A percentile compares a stretch with the other conserved stretches of the same genome.
Conservation (phyloP, 83 land plant genomes). For the Picea abies region DNA sequence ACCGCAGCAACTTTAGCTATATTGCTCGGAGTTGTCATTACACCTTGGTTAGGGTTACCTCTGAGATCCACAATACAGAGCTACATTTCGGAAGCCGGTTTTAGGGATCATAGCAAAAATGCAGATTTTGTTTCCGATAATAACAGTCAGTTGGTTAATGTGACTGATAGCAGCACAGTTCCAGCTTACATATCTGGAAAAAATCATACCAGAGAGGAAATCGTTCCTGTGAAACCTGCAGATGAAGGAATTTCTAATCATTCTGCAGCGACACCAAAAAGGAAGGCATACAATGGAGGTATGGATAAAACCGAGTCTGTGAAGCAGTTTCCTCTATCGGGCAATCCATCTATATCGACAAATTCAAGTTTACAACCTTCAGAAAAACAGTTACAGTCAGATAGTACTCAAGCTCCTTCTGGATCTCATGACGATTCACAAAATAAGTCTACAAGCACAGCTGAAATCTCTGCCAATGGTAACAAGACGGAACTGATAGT, state of each 20-base stretch:
- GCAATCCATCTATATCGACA: background rate
- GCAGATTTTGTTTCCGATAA: background rate
- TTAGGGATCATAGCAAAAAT: background rate
- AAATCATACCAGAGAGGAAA: background rate
- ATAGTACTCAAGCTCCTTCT: background rate
- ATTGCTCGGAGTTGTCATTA: slow-evolving; percentile 5
- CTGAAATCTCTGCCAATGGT: background rate
- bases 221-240: too few species aligned
- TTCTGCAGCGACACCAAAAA: background rate
- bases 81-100: background rate
- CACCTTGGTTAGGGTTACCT: slow-evolving; percentile 14
- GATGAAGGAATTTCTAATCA: background rate
- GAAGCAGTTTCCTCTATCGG: background rate
- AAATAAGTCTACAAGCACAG: background rate
- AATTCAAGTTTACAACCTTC: slow-evolving; percentile 10
- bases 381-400: background rate
- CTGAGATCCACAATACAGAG: slow-evolving; percentile 3
- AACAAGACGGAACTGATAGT: background rate
- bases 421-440: background rate
- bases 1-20: background rate
- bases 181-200: background rate
- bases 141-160: background rate
- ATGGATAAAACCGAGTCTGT: background rate
- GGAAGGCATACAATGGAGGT: background rate
- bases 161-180: background rate